phyloP scores from a whole-genome alignment of 768 basidiomycete species.

The Russula ochroleuca region DNA sequence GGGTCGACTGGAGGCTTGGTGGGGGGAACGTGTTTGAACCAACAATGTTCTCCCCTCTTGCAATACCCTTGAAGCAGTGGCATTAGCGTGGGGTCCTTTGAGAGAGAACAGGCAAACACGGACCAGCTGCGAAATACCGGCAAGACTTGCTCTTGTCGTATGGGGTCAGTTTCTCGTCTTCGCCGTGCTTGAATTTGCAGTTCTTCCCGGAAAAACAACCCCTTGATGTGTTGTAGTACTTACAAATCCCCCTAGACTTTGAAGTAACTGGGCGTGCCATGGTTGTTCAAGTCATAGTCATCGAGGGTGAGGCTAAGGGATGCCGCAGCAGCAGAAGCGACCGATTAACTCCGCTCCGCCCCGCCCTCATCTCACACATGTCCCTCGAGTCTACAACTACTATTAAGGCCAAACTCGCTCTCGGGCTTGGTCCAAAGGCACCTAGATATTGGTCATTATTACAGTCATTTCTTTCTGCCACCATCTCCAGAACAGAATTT shows the following conservation, averaged over 20 bases:
- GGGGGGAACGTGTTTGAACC: slow-evolving; percentile 60
- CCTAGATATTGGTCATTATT: slow-evolving; percentile 57
- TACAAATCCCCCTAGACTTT: slow-evolving; percentile 66
- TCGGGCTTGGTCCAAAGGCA: slow-evolving; percentile 58
- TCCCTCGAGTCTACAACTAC: slow-evolving; percentile 71
- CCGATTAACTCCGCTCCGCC: slow-evolving; percentile 7
- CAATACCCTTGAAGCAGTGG: slow-evolving; percentile 53
- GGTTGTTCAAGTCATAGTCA: slow-evolving; percentile 24
- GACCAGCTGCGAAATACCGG: slow-evolving; percentile 57
- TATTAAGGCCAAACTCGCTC: slow-evolving; percentile 62
- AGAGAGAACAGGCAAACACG: slow-evolving; percentile 15
- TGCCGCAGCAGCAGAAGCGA: slow-evolving; percentile 3
- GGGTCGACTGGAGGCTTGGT: not conserved
- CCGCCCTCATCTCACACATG: slow-evolving; percentile 40
- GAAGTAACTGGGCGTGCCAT: slow-evolving; percentile 56
- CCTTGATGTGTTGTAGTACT: slow-evolving; percentile 55
- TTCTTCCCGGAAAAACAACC: slow-evolving; percentile 65
- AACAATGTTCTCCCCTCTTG: slow-evolving; percentile 62
- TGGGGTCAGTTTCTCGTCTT: slow-evolving; percentile 50
- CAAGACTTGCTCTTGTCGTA: slow-evolving; percentile 71
- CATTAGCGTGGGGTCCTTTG: not conserved
- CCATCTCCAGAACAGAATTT: slow-evolving; percentile 69
- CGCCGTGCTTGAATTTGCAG: slow-evolving; percentile 77
- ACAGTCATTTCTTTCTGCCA: slow-evolving; percentile 62
- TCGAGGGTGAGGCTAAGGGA: slow-evolving; percentile 8